Conservation (phyloP, 2,329 filamentous ascomycete genomes). For the Monilinia fructigena region DNA sequence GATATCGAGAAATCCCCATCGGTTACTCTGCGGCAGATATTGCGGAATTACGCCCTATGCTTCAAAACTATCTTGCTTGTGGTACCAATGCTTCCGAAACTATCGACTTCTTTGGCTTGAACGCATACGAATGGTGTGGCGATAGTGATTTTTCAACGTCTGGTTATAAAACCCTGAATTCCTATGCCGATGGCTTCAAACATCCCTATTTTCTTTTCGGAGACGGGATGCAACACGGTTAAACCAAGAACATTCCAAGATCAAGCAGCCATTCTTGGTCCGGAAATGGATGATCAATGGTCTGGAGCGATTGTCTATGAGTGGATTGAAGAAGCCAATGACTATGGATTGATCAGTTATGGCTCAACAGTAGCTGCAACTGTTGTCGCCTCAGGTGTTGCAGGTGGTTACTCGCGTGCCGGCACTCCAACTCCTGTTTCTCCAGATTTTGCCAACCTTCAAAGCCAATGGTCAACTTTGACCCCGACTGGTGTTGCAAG, state of each 20-base stretch:
- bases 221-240: conserved; percentile 76
- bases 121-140: conserved; percentile 82
- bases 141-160: conserved; percentile 53
- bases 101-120: conserved; percentile 81
- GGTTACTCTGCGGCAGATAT: conserved; percentile 90
- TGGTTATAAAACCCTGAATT: conserved; percentile 68
- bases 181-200: conserved; percentile 68
- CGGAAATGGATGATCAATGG: conserved; percentile 66
- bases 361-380: conserved; percentile 56
- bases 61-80: conserved; percentile 75
- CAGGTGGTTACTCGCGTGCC: conserved; percentile 66
- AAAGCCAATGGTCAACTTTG: conserved; percentile 71
- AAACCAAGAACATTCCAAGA: conserved; percentile 65
- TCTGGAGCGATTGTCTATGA: conserved; percentile 85
- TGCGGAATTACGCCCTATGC: conserved; percentile 60
- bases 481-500: conserved; percentile 66
- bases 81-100: conserved; percentile 66
- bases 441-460: conserved; percentile 78
- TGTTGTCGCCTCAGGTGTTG: conserved; percentile 53
- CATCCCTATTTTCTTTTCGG: conserved; percentile 86
- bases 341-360: conserved; percentile 80
- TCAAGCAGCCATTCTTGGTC: conserved; percentile 73
- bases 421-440: conserved; percentile 71
- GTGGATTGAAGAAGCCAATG: conserved; percentile 82
- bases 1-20: conserved; percentile 77